Base-by-base conservation (phyloP, 306 rosid genomes). In the Lupinus albus region DNA sequence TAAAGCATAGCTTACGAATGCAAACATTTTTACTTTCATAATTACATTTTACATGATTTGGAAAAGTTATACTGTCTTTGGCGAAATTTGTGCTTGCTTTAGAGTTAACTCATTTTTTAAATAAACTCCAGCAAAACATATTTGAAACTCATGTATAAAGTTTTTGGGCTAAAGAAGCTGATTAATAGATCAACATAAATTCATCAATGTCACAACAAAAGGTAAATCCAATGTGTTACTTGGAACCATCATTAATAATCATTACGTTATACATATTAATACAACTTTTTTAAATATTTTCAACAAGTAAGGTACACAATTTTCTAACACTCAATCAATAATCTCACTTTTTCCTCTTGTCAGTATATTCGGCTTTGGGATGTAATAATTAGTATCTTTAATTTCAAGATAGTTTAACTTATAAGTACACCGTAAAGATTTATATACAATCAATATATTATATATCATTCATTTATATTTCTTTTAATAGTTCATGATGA, bases 241-340 rank as follows among this genome's bases (percentile, higher is more conserved):
- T 76, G 51, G 64, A 75, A 75, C 53, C 67, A 73, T 81, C 39
- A 81, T 77, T 70, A 68, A 62, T 76, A 81, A 81, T 76, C 36
- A 81, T 81, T 78, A 48, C 81, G 72, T 67, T 64, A 64, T 73
- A 67, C 79, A 81, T 72, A 67, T 77, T 45, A 78, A 25, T 77
- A 68, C 80, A 77, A 64, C 82, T 64, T 74, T 65, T 75, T 76
- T 68, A 25, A 81, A 81, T 76, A 72, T 67, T 76, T 76, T 81
- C 82, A 72, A 80, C 68, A 39, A 15, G 63, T 51, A 67, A 68
- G 69, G 62, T 76, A 72, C 70, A 54, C 46, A 53, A 76, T 50
- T 51, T 76, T 81, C 79, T 72, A 72, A 73, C 76, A 72, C 70
- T 35, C 76, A 41, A 68, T 73, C 75, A 52, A 52, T 72, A 52